These are phyloP conservation scores for Fusarium coffeatum DNA, from an alignment of 2,329 filamentous ascomycete genomes.

Conservation along the genomic window DNA sequence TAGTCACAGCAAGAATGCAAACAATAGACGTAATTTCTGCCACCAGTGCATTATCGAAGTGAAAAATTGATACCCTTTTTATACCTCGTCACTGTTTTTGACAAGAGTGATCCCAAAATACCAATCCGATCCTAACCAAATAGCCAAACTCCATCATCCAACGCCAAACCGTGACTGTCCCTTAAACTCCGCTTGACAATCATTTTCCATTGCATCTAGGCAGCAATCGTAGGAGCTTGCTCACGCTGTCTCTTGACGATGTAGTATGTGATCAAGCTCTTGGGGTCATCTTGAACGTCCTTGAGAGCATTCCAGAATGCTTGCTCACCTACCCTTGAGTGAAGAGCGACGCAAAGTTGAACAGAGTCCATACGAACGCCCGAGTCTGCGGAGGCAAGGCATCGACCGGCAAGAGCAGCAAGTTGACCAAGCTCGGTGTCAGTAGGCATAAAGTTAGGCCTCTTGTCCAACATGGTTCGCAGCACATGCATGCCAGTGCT, in stretches of 20 bases:
- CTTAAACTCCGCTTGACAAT: slow-evolving; percentile 10
- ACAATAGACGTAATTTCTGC: slow-evolving; percentile 22
- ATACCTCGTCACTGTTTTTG: slow-evolving; percentile 15
- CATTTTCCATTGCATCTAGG: not conserved
- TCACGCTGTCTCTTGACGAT: slow-evolving; percentile 77
- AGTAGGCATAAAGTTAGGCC: slow-evolving; percentile 60
- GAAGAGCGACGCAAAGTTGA: slow-evolving; percentile 79
- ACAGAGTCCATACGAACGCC: slow-evolving; percentile 80
- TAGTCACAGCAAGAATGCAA: slow-evolving; percentile 27
- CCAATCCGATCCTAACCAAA: slow-evolving; percentile 4
- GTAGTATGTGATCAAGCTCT: slow-evolving; percentile 84
- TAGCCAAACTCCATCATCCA: slow-evolving; percentile 41
- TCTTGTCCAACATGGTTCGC: slow-evolving; percentile 66
- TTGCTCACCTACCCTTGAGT: slow-evolving; percentile 69
- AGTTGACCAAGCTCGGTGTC: slow-evolving; percentile 65
- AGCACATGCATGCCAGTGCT: slow-evolving; percentile 74
- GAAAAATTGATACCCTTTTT: slow-evolving; percentile 15
- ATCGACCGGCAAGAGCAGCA: slow-evolving; percentile 63
- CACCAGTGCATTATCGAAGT: slow-evolving; percentile 20
- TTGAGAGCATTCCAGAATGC: slow-evolving; percentile 76
- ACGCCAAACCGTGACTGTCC: slow-evolving; percentile 23
- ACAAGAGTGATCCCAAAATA: slow-evolving; percentile 8
- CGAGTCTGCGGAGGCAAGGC: slow-evolving; percentile 70
- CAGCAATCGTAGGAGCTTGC: slow-evolving; percentile 41
- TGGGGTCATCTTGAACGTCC: slow-evolving; percentile 74